A percentile compares a stretch with the other conserved stretches of the same genome.
phyloP scores from a whole-genome alignment of 106 monocot genomes.

The Gastrodia elata region DNA sequence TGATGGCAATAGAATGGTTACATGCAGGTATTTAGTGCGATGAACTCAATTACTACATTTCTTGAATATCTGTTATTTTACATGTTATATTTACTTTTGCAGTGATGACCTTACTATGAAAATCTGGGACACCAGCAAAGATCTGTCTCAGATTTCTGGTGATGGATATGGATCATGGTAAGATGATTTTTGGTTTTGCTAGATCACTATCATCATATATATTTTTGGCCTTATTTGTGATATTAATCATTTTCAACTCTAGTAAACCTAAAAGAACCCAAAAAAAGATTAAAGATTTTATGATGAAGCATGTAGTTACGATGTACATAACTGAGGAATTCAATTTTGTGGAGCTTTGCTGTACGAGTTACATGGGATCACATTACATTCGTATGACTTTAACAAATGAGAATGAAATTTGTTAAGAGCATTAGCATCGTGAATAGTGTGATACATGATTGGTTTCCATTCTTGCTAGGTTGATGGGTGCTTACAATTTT shows the following conservation, averaged over 20 bases:
- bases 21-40: constrained; percentile 62
- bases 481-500: too few species aligned
- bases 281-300: neutral
- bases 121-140: constrained; percentile 61
- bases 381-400: neutral
- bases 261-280: neutral
- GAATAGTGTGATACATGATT: neutral
- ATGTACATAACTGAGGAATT: neutral
- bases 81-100: constrained; percentile 17
- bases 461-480: neutral
- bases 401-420: neutral
- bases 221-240: neutral
- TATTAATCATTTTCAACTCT: neutral
- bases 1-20: constrained; percentile 73
- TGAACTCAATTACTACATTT: neutral
- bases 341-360: neutral
- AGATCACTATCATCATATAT: neutral
- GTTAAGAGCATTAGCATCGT: neutral
- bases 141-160: constrained; percentile 25
- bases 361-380: neutral
- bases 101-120: constrained; percentile 94
- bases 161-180: constrained; percentile 44
- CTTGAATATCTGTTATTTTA: neutral
- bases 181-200: neutral
- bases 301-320: neutral